Base-by-base conservation (phyloP, 352 stramenopile genomes). In the Phytophthora multivora region DNA sequence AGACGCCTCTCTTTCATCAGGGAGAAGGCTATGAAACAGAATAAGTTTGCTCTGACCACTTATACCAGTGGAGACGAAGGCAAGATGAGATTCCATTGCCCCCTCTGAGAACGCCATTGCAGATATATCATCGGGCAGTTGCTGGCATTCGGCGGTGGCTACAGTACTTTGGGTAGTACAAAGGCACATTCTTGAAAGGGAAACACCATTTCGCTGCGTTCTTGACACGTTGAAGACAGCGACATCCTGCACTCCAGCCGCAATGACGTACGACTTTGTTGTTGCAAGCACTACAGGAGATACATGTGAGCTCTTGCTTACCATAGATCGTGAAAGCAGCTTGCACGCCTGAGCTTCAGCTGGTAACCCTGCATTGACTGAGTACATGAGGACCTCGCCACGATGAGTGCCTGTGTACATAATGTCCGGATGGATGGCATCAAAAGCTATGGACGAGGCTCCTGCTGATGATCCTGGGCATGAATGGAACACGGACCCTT, bases 321-420 rank as follows among this genome's bases (percentile, higher is more conserved):
- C 9, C 12, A 33, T 36, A 15, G 35, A 58, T 4, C 64, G 46
- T 40, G 52, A 66, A 1, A 69, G 33, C 1, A 84, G 25, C 42
- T 35, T 53, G 16, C 73, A 65, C 0, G 15, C 12, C 42, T 47
- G 69, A 12, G 3, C 28, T 16, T 31, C 40, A 42, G 38, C 23
- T 25, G 58, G 21, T 21, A 19, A 39, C 5, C 50, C 47, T 7
- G 46, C 30, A 57, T 52, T 41, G 0, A 79, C 51, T 7, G 35
- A 21, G 33, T 80, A 88, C 13, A 66, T 59, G 5, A 90, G 62
- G 11, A 90, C 30, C 26, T 88, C 75, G 9, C 81, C 79, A n/a
- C 60, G 31, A 0, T 60, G 33, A 0, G 81, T 89, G 0, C 79
- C 79, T 12, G 50, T 56, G 38, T 83, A 90, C 15, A 90, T 25